Base-by-base conservation (phyloP, 306 rosid genomes). In the Prinsepia uniflora region DNA sequence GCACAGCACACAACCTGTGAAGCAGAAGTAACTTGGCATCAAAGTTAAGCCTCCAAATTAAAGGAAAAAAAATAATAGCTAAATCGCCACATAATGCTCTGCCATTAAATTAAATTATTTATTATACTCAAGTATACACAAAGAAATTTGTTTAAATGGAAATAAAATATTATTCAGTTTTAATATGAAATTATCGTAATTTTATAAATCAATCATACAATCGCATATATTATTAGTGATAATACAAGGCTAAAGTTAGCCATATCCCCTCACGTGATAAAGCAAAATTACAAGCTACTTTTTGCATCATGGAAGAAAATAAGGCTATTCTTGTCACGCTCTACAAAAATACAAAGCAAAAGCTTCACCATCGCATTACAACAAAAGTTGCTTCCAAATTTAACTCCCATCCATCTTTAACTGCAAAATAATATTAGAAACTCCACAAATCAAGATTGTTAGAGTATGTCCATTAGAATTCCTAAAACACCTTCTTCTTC, bases 281-380 rank as follows among this genome's bases (percentile, higher is more conserved):
- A 39, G 36, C 22, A 19, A 50, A 14, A 19, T 12, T 48, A 36
- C 34, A 50, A 41, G 3, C 41, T 62, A 20, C 76, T 50, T 19
- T 50, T 24, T 24, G 41, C 65, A 63, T 39, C 42, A 47, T 15
- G 5, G 22, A 61, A n/a, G 34, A 60, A 11, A 17, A 9, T 19
- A 19, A 0, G 17, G 12, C 46, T 5, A 53, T 17, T 4, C 63
- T 39, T 39, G 0, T 19, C 39, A 12, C 6, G 18, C 59, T 57
- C 19, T 65, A 36, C 34, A 19, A 12, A 13, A 40, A 19, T 6
- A 42, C 46, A 69, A 69, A 69, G 63, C 52, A 54, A 22, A 40
- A 53, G 63, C 73, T 69, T 69, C 52, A 69, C 19, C 44, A 11
- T 10, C n/a, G n/a, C 72, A 67, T 1, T 0, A 30, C 10, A 53